Conservation (phyloP, 192 early-diverging fungal genomes). For the Podila epicladia region DNA sequence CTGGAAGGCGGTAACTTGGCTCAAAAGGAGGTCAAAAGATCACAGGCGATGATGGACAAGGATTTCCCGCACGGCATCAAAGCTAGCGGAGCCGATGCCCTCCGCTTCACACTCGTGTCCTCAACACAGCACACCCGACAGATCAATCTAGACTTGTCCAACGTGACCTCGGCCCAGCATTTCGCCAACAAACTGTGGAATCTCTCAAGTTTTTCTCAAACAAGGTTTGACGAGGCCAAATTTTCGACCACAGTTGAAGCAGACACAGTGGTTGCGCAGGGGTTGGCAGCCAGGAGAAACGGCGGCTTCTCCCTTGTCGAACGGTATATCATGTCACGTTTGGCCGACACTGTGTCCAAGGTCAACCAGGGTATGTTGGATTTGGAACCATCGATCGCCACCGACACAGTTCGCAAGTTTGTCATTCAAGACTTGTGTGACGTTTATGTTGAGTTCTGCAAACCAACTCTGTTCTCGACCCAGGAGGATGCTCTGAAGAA, state of each 20-base stretch:
- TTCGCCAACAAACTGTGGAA: conserved; percentile 99
- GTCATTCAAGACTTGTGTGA: conserved; percentile 95
- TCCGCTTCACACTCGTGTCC: conserved; percentile 74
- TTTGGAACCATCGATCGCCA: conserved; percentile 79
- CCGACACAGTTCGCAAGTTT: conserved; percentile 85
- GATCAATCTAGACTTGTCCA: conserved; percentile 92
- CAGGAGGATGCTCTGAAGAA: conserved; percentile 60
- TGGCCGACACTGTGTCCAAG: conserved; percentile 73
- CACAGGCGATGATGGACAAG: conserved; percentile 68
- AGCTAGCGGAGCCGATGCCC: conserved; percentile 89
- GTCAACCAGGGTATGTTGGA: conserved; percentile 74
- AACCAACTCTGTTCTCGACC: conserved; percentile 78
- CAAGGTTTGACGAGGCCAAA: conserved; percentile 65
- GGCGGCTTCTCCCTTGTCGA: conserved; percentile 75
- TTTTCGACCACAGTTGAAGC: conserved; percentile 25
- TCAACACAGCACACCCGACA: conserved; percentile 86
- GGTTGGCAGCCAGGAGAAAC: neutral
- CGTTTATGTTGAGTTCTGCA: conserved; percentile 90
- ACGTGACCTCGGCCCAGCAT: conserved; percentile 84
- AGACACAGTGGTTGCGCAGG: conserved; percentile 5
- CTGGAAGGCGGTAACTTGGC: conserved; percentile 81
- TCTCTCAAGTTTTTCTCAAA: conserved; percentile 76
- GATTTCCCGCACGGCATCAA: conserved; percentile 93
- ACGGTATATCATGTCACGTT: conserved; percentile 84
- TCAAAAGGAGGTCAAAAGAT: conserved; percentile 75